Base-by-base conservation (phyloP, 164 flowering plant species). In the Vitis labrusca region DNA sequence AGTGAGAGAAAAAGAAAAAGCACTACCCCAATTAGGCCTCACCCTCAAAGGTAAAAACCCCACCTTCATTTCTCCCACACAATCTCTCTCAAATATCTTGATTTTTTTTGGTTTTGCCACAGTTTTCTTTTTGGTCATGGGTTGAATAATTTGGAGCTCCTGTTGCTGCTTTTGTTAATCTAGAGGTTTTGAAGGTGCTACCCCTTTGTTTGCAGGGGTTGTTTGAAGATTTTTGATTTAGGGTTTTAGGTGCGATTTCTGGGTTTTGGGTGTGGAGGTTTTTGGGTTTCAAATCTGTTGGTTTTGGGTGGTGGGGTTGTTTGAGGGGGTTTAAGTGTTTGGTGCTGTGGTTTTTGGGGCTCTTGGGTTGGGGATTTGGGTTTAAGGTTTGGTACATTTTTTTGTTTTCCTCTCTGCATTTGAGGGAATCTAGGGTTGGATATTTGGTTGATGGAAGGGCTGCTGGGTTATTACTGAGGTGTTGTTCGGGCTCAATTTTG, bases 11-110 rank as follows among this genome's bases (percentile, higher is more conserved):
- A 64, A 32, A 56, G 64, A 53, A 23, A 50, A 37, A 6, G 44
- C 44, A 37, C 44, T 37, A 37, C 44, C 61, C 73, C 78, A 76
- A 79, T 55, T 37, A 37, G 44, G 44, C 44, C 44, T 2, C 44
- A 37, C 44, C 7, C 7, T 37, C 44, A 37, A 37, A 37, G 44
- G 44, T 37, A 37, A 37, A 32, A 37, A 37, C 44, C 44, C 44
- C 44, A 37, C 44, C 44, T 37, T 37, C 44, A 37, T 37, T 37
- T 37, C 44, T 6, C 44, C 44, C 44, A 37, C 44, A 37, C 44
- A 37, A 37, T 37, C 44, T 37, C 44, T 37, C 44, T 37, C 44
- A 37, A 37, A 37, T 37, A 37, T 37, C 7, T 6, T 37, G 44
- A 37, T 37, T 37, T 37, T 37, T 37, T 37, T 37, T 37, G 44